Evolutionary conservation across 2,329 filamentous ascomycete species (phyloP), one percentile per base, ranked within the genome.

Genomic region (Drechslerella dactyloides): DNA sequence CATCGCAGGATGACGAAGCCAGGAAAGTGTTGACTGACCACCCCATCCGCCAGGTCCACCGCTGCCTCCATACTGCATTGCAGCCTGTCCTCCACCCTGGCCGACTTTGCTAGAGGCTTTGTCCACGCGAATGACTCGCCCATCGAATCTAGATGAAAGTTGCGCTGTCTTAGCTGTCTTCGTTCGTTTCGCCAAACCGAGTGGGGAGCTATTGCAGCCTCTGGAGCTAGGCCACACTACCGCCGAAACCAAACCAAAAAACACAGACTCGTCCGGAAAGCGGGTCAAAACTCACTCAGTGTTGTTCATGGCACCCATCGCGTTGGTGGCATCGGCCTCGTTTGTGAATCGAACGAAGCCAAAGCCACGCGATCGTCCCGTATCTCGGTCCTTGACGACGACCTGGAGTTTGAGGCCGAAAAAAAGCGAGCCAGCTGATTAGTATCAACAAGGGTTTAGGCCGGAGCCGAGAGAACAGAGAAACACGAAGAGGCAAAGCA

Each of bases 361-460:
- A 80, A 97, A 99, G 74, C 93, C 93, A 80, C 93, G 91, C 84
- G 93, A 97, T 80, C 93, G 91, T 78, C 91, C 90, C 78, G 93
- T 96, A 79, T 97, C 93, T 78, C 93, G 91, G 81, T 99, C 93
- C 83, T 96, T 97, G 78, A 97, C 93, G 76, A 99, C 93, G 74
- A 96, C 91, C 93, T 97, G 52, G 13, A 52, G 46, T 63, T 37
- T 17, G 62, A 48, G 48, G 50, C 62, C 42, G 51, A 78, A 61
- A 72, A 57, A 57, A 74, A 61, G 73, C 77, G 73, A 55, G 46
- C 23, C 55, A 57, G 60, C 56, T 52, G 51, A 72, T 72, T 65
- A 72, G 68, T 57, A 60, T 72, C 60, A 65, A 65, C 68, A 60
- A 72, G 68, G 68, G 60, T 72, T 59, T 57, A 53, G 68, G 68